These are phyloP conservation scores for Mycena latifolia DNA, from an alignment of 768 basidiomycete genomes.

Conservation along the genomic window DNA sequence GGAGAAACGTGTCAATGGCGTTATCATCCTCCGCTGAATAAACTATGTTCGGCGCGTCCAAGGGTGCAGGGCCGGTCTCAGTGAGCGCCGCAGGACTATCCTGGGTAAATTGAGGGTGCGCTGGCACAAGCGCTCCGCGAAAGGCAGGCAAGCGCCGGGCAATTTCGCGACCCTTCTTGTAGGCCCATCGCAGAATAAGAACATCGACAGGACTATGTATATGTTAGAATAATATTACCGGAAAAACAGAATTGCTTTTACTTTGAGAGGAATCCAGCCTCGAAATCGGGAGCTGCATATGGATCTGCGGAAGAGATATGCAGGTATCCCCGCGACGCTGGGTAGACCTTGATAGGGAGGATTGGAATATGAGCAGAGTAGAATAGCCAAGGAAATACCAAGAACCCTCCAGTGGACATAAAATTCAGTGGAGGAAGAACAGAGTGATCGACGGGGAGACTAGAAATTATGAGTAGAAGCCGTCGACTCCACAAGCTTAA, in stretches of 20 bases:
- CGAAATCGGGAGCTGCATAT: constrained; percentile 31
- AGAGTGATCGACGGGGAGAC: too few relatives aligned
- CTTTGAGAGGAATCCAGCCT: constrained; percentile 22
- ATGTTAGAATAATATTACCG: background rate
- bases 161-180: too few relatives aligned
- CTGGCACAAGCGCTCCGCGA: too few relatives aligned
- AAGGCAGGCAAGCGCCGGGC: too few relatives aligned
- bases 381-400: background rate
- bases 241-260: background rate
- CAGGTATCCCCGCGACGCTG: constrained; percentile 31
- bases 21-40: constrained; percentile 9
- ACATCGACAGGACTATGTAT: constrained; percentile 42
- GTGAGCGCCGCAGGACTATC: constrained; percentile 47
- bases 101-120: too few relatives aligned
- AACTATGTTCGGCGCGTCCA: constrained; percentile 51
- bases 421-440: too few relatives aligned
- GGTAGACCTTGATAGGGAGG: constrained; percentile 21
- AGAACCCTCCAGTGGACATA: background rate
- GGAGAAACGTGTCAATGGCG: background rate
- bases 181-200: too few relatives aligned
- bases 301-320: constrained; percentile 35
- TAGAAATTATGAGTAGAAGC: background rate
- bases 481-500: too few relatives aligned
- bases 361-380: background rate
- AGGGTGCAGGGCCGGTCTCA: constrained; percentile 46